Evolutionary conservation across 1,284 basidiomycete genomes (phyloP).

Genomic region (Vanrija humicola): DNA sequence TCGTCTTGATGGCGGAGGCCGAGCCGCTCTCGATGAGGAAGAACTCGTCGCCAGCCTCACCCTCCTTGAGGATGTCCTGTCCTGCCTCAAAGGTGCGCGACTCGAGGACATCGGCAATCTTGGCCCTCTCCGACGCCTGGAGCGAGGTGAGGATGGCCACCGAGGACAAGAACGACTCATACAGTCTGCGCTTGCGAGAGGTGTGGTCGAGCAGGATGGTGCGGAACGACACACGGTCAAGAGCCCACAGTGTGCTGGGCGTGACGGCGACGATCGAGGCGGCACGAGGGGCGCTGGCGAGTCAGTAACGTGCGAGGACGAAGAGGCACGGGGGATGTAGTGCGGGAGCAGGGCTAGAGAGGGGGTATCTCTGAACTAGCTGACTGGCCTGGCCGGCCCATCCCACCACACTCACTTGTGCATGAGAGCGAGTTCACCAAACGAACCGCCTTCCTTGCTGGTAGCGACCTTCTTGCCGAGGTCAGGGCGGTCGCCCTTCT

Average conservation of each 20-base stretch:
- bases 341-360: not conserved
- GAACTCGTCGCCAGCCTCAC: conserved; percentile 93
- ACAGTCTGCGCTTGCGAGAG: conserved; percentile 84
- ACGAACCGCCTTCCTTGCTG: conserved; percentile 80
- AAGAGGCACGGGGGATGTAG: not conserved
- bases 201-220: conserved; percentile 90
- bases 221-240: conserved; percentile 96
- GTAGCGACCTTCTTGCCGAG: conserved; percentile 75
- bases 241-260: conserved; percentile 82
- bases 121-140: conserved; percentile 82
- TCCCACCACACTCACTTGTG: conserved; percentile 60
- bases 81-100: conserved; percentile 77
- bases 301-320: not conserved
- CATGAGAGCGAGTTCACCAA: conserved; percentile 97
- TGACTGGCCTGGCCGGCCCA: no score
- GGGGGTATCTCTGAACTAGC: no score
- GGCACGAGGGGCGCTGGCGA: conserved; percentile 70
- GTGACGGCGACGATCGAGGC: conserved; percentile 87
- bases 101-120: conserved; percentile 92
- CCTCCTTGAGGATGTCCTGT: conserved; percentile 81
- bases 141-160: conserved; percentile 84
- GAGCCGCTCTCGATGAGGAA: conserved; percentile 94
- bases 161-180: conserved; percentile 90
- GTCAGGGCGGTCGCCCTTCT: conserved; percentile 56
- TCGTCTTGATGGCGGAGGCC: conserved; percentile 77